Percentiles rank a stretch among this genome's conserved stretches.
Conservation (phyloP, 768 basidiomycete species). For the Boletus edulis region DNA sequence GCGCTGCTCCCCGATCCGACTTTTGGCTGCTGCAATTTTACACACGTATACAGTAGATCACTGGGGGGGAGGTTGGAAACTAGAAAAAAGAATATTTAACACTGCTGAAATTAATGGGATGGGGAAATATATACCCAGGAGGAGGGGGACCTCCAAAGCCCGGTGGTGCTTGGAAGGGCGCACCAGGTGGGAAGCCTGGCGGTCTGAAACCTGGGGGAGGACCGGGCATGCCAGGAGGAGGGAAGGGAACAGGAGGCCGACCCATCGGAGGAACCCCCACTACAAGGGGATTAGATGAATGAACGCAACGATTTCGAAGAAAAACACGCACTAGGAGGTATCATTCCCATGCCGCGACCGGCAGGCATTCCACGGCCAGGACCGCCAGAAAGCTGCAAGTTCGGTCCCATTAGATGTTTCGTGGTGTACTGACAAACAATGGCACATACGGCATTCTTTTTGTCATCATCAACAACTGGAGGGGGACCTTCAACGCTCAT, state of each 20-base stretch:
- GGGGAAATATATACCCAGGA: conserved; percentile 61
- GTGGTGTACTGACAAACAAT: conserved; percentile 4
- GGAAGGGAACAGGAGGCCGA: conserved; percentile 64
- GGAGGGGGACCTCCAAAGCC: conserved; percentile 82
- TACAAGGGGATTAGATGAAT: conserved; percentile 25
- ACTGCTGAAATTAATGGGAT: background rate
- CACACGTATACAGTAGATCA: conserved; percentile 16
- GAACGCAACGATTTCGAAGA: conserved; percentile 16
- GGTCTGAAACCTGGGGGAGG: conserved; percentile 85
- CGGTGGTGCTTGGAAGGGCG: conserved; percentile 78
- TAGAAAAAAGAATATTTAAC: conserved; percentile 16
- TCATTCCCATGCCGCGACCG: conserved; percentile 95
- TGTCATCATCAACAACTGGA: conserved; percentile 86
- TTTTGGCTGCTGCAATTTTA: conserved; percentile 11
- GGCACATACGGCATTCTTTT: conserved; percentile 70
- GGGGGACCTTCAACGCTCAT: conserved; percentile 95
- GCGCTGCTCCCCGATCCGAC: conserved; percentile 24
- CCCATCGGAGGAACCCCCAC: conserved; percentile 61
- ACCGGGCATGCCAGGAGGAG: conserved; percentile 78
- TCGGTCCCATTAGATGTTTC: conserved; percentile 18
- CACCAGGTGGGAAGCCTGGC: conserved; percentile 79
- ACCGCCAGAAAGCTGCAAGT: conserved; percentile 70
- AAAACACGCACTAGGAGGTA: conserved; percentile 69
- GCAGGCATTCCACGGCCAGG: conserved; percentile 96
- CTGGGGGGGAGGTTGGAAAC: conserved; percentile 51